Evolutionary conservation across 2,329 filamentous ascomycete species (phyloP).

Genomic region (Cyphellophora europaea): DNA sequence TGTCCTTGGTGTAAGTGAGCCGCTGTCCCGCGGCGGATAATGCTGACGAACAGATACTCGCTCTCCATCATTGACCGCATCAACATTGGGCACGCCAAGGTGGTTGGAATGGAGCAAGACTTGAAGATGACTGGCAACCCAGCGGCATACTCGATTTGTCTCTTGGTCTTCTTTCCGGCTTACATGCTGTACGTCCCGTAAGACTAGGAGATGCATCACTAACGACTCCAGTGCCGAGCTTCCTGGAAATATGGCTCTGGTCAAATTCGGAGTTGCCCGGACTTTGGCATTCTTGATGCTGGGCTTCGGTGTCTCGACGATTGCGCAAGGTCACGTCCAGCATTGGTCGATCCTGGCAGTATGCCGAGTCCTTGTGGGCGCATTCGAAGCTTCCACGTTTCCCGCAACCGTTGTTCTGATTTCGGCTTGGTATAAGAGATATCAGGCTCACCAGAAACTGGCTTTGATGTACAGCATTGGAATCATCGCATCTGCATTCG

Average conservation of each 20-base stretch:
- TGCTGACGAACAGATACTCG: slow-evolving; percentile 5
- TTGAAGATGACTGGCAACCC: slow-evolving; percentile 2
- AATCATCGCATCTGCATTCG: slow-evolving; percentile 31
- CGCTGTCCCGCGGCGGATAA: slow-evolving; percentile 27
- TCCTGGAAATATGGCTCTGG: slow-evolving; percentile 1
- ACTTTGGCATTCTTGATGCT: slow-evolving; percentile 1
- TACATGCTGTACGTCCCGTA: not conserved
- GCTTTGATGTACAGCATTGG: slow-evolving; percentile 26
- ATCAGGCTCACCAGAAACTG: slow-evolving; percentile 1
- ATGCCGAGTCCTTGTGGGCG: slow-evolving; percentile 1
- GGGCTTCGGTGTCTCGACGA: not conserved
- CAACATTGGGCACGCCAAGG: slow-evolving; percentile 9
- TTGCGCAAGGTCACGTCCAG: slow-evolving; percentile 1
- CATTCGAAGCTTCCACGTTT: slow-evolving; percentile 1
- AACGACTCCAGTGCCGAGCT: not conserved
- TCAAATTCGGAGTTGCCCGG: slow-evolving; percentile 1
- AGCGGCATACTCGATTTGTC: slow-evolving; percentile 5
- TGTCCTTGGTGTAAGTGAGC: slow-evolving; percentile 24
- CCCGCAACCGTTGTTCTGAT: not conserved
- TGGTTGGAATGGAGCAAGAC: slow-evolving; percentile 10
- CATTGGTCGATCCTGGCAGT: slow-evolving; percentile 1
- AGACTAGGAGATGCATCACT: not conserved
- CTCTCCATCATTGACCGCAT: slow-evolving; percentile 9
- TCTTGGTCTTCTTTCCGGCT: slow-evolving; percentile 8
- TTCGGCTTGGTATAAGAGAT: not conserved